Percentiles rank a stretch among this genome's conserved stretches.
Evolutionary conservation across 495 filamentous ascomycete species (phyloP).

Genomic region (Baudoinia panamericana): DNA sequence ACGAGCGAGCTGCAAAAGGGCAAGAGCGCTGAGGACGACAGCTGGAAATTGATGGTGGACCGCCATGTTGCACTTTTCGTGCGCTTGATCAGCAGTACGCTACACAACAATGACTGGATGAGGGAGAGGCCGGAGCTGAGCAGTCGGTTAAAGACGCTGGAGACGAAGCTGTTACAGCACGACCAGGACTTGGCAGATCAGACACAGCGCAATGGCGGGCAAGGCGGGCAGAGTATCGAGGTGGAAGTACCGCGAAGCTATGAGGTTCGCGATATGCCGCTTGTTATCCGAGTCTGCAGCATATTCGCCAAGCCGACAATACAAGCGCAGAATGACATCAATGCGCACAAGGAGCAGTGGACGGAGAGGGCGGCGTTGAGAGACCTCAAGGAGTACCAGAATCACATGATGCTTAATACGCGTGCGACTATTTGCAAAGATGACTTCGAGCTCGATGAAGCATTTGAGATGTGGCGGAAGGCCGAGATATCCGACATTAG

Average conservation of each 20-base stretch:
- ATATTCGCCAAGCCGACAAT: constrained; percentile 68
- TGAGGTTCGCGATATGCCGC: constrained; percentile 90
- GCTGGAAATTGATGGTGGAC: constrained; percentile 87
- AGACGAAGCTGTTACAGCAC: constrained; percentile 88
- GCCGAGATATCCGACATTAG: constrained; percentile 69
- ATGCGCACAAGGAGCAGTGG: constrained; percentile 66
- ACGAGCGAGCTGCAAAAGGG: constrained; percentile 80
- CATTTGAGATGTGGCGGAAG: constrained; percentile 80
- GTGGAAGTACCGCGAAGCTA: constrained; percentile 71
- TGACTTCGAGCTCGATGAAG: constrained; percentile 86
- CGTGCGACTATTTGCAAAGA: constrained; percentile 62
- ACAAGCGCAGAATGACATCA: constrained; percentile 74
- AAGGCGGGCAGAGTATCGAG: constrained; percentile 50
- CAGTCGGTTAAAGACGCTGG: constrained; percentile 62
- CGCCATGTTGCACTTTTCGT: constrained; percentile 92
- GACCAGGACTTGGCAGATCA: constrained; percentile 70
- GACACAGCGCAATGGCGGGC: constrained; percentile 39
- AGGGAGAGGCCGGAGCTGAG: constrained; percentile 73
- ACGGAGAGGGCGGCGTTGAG: constrained; percentile 80
- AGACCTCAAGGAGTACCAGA: constrained; percentile 87
- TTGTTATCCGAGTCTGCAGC: constrained; percentile 72
- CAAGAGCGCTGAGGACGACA: constrained; percentile 68
- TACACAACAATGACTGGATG: constrained; percentile 69
- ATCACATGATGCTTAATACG: constrained; percentile 68
- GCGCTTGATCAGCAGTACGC: constrained; percentile 62